Conservation (phyloP, 768 basidiomycete genomes). For the Cantharellus cinnabarinus region DNA sequence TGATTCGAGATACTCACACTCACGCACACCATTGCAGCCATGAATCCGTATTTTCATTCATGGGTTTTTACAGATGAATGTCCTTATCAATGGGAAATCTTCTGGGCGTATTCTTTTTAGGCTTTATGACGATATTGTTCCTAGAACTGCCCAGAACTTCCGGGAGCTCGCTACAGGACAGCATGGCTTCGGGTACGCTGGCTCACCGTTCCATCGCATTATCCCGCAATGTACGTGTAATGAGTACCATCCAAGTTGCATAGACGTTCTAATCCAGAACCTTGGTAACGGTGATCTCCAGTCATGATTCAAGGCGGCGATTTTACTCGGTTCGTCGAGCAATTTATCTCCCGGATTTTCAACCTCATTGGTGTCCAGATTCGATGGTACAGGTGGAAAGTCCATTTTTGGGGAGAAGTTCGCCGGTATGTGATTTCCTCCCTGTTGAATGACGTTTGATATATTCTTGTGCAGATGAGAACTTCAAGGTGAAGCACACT, state of each 20-base stretch:
- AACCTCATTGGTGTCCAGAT: slow-evolving; percentile 1
- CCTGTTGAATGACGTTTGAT: neutral
- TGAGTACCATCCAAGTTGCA: neutral
- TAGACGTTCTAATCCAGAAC: slow-evolving; percentile 5
- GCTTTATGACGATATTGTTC: slow-evolving; percentile 63
- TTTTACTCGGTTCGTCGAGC: slow-evolving; percentile 13
- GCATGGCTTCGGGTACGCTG: slow-evolving; percentile 20
- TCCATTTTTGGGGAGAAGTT: slow-evolving; percentile 22
- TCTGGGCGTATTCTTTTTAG: slow-evolving; percentile 49
- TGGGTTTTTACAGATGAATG: slow-evolving; percentile 15
- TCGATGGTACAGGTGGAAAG: slow-evolving; percentile 20
- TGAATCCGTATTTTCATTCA: neutral
- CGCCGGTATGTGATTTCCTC: slow-evolving; percentile 13
- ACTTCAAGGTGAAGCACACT: slow-evolving; percentile 20
- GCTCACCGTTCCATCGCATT: slow-evolving; percentile 20
- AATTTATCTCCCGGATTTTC: neutral
- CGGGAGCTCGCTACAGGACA: slow-evolving; percentile 37
- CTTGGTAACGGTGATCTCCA: slow-evolving; percentile 10
- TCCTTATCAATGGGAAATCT: slow-evolving; percentile 19
- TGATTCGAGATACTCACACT: too few species aligned
- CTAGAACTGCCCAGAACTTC: slow-evolving; percentile 65
- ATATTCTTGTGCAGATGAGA: slow-evolving; percentile 17
- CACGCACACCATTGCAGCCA: too few species aligned
- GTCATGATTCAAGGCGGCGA: slow-evolving; percentile 25
- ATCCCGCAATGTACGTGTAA: slow-evolving; percentile 16